Evolutionary conservation across 441 rosid genomes (phyloP).

Genomic region (Metrosideros polymorpha): DNA sequence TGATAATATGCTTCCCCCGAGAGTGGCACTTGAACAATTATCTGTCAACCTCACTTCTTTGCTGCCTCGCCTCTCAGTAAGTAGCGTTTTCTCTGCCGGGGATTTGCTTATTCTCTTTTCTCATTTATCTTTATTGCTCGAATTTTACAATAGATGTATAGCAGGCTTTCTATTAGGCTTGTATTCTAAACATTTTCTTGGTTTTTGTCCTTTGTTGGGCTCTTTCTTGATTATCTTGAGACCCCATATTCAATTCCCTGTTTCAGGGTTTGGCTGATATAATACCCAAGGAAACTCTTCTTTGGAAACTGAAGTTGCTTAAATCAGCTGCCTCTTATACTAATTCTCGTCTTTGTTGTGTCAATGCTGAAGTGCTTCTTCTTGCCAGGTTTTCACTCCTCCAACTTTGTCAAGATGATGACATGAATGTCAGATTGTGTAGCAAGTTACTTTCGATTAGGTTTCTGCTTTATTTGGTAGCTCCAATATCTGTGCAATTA

Average conservation of each 20-base stretch:
- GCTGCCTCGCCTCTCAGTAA: conserved; percentile 38
- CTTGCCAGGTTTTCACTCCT: conserved; percentile 53
- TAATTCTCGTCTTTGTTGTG: conserved; percentile 86
- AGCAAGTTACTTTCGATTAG: neutral
- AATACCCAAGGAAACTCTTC: conserved; percentile 62
- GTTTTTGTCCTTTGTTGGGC: neutral
- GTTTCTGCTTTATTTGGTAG: neutral
- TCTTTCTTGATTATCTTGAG: neutral
- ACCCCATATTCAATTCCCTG: neutral
- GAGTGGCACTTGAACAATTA: conserved; percentile 30
- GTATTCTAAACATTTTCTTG: neutral
- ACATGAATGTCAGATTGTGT: neutral
- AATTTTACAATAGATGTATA: neutral
- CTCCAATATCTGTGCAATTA: neutral
- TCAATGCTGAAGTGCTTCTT: conserved; percentile 82
- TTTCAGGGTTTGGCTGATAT: conserved; percentile 46
- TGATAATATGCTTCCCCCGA: conserved; percentile 36
- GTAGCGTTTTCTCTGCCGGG: neutral
- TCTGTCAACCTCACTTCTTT: conserved; percentile 46
- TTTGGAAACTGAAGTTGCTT: conserved; percentile 77
- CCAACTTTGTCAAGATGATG: neutral
- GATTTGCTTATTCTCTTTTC: neutral
- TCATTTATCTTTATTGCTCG: neutral
- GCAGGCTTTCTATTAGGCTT: neutral
- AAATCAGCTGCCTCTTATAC: conserved; percentile 66